Evolutionary conservation across 768 basidiomycete species (phyloP).

Genomic region (Candolleomyces aberdarensis): DNA sequence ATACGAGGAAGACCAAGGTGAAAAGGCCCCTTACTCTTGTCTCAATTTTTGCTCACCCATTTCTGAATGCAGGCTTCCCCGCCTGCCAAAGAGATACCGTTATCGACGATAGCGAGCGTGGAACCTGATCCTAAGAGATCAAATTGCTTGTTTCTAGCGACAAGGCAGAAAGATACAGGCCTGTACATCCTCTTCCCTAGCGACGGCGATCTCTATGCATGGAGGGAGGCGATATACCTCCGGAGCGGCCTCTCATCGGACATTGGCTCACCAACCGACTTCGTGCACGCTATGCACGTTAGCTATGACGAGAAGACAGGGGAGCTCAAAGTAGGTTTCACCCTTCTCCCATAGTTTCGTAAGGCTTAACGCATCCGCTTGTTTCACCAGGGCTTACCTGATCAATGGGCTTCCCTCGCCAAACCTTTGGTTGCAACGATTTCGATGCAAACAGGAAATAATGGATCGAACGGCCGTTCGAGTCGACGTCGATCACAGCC

Average conservation of each 20-base stretch:
- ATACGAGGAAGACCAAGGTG: constrained; percentile 66
- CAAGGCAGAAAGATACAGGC: constrained; percentile 18
- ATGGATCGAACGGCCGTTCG: not conserved
- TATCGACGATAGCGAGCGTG: constrained; percentile 22
- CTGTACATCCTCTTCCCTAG: constrained; percentile 26
- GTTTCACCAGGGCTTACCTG: constrained; percentile 16
- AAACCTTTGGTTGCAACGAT: constrained; percentile 5
- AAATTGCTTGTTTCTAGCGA: constrained; percentile 20
- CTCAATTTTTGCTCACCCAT: not conserved
- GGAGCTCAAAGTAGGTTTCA: constrained; percentile 16
- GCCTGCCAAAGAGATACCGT: constrained; percentile 19
- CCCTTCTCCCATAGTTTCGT: not conserved
- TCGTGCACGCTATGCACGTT: constrained; percentile 31
- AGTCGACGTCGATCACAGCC: constrained; percentile 7
- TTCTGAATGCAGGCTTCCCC: constrained; percentile 17
- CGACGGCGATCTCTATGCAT: constrained; percentile 26
- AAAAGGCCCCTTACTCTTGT: constrained; percentile 19
- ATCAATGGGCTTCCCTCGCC: constrained; percentile 16
- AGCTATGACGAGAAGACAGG: constrained; percentile 30
- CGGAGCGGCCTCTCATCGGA: constrained; percentile 23
- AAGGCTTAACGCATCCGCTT: not conserved
- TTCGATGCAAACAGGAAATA: constrained; percentile 5
- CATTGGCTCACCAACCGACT: constrained; percentile 28
- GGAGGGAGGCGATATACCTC: constrained; percentile 30
- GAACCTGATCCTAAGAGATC: constrained; percentile 23